Evolutionary conservation across 441 rosid species (phyloP).

Genomic region (Brassica hybrid): DNA sequence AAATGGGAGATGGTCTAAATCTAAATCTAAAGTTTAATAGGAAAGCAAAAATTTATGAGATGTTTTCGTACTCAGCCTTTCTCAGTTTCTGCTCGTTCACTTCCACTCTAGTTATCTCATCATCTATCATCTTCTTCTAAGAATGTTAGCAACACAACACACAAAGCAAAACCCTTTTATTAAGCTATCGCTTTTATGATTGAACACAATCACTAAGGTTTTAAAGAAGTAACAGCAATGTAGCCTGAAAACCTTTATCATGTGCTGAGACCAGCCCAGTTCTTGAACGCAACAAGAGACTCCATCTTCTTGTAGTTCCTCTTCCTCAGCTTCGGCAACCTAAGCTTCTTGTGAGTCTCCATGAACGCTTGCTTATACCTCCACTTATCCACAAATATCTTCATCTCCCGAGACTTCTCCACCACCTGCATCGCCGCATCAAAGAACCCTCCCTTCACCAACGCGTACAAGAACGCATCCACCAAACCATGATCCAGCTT

Average conservation of each 20-base stretch:
- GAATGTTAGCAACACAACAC: too few species aligned
- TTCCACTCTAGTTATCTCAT: too few species aligned
- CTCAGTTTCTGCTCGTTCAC: too few species aligned
- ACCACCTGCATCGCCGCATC: constrained; percentile 97
- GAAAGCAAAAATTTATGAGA: too few species aligned
- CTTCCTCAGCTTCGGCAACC: constrained; percentile 3
- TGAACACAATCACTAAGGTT: too few species aligned
- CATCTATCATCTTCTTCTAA: too few species aligned
- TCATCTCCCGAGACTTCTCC: constrained; percentile 88
- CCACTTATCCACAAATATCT: constrained; percentile 94
- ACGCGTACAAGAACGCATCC: constrained; percentile 86
- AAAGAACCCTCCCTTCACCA: constrained; percentile 96
- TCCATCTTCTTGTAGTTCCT: constrained; percentile 61
- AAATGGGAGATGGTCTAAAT: too few species aligned
- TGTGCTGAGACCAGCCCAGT: constrained; percentile 92
- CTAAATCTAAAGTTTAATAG: too few species aligned
- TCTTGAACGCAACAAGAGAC: constrained; percentile 91
- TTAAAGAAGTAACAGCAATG: too few species aligned
- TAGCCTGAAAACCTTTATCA: constrained; percentile 42
- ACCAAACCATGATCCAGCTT: constrained; percentile 70
- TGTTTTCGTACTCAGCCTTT: too few species aligned
- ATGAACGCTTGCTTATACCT: constrained; percentile 88
- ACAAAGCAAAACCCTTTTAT: too few species aligned
- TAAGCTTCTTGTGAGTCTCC: constrained; percentile 75
- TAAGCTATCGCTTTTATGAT: too few species aligned